Conservation (phyloP, 2,329 filamentous ascomycete species). For the Penicillium sp. region DNA sequence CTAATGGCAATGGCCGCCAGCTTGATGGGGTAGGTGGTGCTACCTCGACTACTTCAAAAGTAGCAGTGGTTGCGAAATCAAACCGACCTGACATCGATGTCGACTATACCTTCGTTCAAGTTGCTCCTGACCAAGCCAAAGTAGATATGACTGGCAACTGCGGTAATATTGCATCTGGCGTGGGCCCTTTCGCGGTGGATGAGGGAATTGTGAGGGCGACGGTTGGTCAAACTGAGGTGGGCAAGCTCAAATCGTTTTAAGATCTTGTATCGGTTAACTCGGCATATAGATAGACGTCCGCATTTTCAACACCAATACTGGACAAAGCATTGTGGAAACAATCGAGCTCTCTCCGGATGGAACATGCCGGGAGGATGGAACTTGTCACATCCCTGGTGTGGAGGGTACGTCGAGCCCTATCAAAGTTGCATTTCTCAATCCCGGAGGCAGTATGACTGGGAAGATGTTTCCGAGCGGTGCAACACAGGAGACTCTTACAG, state of each 20-base stretch:
- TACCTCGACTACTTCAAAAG: conserved; percentile 68
- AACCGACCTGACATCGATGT: conserved; percentile 54
- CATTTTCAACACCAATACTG: conserved; percentile 71
- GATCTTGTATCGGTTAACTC: conserved; percentile 20
- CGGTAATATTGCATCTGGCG: conserved; percentile 68
- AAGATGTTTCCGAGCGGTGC: conserved; percentile 62
- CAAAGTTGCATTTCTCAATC: conserved; percentile 61
- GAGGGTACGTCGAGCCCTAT: conserved; percentile 59
- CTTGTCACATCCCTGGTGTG: conserved; percentile 66
- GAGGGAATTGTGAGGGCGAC: conserved; percentile 49
- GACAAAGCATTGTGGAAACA: conserved; percentile 60
- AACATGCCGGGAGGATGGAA: conserved; percentile 48
- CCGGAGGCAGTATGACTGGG: conserved; percentile 66
- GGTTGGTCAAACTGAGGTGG: conserved; percentile 28
- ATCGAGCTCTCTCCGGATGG: conserved; percentile 57
- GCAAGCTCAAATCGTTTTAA: neutral
- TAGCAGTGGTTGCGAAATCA: conserved; percentile 64
- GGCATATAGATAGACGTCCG: conserved; percentile 53
- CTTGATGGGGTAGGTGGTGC: conserved; percentile 71
- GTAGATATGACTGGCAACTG: conserved; percentile 71
- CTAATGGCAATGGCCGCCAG: conserved; percentile 53
- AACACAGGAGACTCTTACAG: conserved; percentile 15
- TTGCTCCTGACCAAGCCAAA: conserved; percentile 62
- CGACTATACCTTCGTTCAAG: conserved; percentile 70
- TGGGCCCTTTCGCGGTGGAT: conserved; percentile 67